Base-by-base conservation (phyloP, 257 asterid genomes). In the Gynochthodes officinalis region DNA sequence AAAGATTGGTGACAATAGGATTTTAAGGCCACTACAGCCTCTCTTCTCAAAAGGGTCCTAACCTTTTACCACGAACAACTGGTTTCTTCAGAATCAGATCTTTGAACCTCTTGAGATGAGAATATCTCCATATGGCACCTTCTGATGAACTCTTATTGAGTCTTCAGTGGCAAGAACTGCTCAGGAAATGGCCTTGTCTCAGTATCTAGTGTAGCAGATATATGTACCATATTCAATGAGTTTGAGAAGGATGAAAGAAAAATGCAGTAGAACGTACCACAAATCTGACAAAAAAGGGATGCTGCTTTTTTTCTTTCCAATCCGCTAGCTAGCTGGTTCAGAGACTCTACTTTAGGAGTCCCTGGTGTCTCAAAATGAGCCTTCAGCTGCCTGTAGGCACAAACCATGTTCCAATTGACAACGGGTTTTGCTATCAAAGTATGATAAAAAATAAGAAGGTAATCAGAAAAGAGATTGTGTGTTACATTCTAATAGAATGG, bases 111-210 rank as follows among this genome's bases (percentile, higher is more conserved):
- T 85, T 65, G 99, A 87, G 71, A 94, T 88, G 54, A 86, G 81
- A 79, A 91, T 89, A 76, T 85, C 92, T 3, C 95, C 98, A 69
- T 91, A 94, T 10, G 99, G 86, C 28, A 19, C 79, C 75, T 39
- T 81, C 76, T 94, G 99, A 12, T 82, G 76, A 39, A 91, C 93
- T 79, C 49, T 77, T 64, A 94, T 70, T 73, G 27, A 69, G 80
- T 88, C 88, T 32, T 89, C 79, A 32, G 96, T 86, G 0, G 97
- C 97, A 65, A 94, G 95, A 86, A 91, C 97, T 94, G 93, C 76
- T 35, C 64, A 60, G 6, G 54, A 13, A 27, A 33, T 1, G 48
- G 18, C 28, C 37, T 4, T 61, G 49, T 50, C 66, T 23, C 18
- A 30, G 55, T 9, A 32, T 71, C 58, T 11, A 48, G n/a, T 7